These are phyloP conservation scores for Diaporthe nobilis DNA, from an alignment of 2,329 filamentous ascomycete genomes.

Conservation along the genomic window DNA sequence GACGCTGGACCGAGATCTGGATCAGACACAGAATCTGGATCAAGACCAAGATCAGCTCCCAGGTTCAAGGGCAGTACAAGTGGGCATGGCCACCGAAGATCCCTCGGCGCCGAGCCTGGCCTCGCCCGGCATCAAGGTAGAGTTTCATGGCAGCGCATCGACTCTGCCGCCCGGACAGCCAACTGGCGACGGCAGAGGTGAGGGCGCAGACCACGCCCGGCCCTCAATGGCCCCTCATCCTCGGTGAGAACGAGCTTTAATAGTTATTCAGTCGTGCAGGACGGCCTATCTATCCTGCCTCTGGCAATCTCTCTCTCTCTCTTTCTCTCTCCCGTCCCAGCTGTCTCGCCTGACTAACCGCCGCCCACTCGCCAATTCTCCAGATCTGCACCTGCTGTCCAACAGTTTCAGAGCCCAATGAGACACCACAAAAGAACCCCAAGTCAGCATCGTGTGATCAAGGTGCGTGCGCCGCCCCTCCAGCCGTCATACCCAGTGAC, in stretches of 20 bases:
- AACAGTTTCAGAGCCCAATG: conserved; percentile 66
- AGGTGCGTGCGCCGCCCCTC: conserved; percentile 56
- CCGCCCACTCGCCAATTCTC: conserved; percentile 2
- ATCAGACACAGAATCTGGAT: not conserved
- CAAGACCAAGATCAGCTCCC: not conserved
- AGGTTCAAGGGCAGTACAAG: conserved; percentile 10
- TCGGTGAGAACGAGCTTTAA: conserved; percentile 54
- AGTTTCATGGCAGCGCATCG: conserved; percentile 49
- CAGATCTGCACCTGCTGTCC: conserved; percentile 60
- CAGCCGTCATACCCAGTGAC: not conserved
- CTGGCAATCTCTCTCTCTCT: not conserved
- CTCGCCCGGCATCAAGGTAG: conserved; percentile 57
- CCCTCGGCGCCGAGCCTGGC: conserved; percentile 46
- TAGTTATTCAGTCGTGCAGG: not conserved
- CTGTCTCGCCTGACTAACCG: conserved; percentile 31
- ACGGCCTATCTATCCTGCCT: conserved; percentile 31
- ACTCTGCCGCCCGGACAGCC: conserved; percentile 38
- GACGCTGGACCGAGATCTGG: not conserved
- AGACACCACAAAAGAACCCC: conserved; percentile 71
- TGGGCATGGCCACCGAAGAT: conserved; percentile 13
- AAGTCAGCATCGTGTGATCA: conserved; percentile 70
- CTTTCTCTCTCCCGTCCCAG: not conserved
- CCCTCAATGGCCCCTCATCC: conserved; percentile 53
- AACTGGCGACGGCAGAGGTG: not conserved
- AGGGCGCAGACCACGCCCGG: conserved; percentile 45